Conservation (phyloP, 2,329 filamentous ascomycete genomes). For the Fusarium sororula region DNA sequence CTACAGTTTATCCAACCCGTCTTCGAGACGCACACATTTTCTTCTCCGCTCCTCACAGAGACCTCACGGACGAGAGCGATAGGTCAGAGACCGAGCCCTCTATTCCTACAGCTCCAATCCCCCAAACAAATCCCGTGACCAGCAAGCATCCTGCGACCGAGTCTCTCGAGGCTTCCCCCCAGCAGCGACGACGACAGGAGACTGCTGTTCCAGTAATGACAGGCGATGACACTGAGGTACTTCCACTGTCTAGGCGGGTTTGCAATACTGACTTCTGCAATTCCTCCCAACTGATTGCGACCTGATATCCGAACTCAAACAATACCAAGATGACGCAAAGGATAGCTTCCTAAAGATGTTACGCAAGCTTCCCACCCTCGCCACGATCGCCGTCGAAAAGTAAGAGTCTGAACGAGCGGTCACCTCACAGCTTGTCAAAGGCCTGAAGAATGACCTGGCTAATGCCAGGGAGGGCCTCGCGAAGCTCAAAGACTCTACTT, state of each 20-base stretch:
- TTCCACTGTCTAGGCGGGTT: rapidly evolving
- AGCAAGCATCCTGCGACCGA: not conserved
- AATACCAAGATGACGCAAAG: not conserved
- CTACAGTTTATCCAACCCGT: rapidly evolving
- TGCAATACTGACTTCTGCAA: not conserved
- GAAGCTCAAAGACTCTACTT: not conserved
- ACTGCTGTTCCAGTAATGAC: not conserved
- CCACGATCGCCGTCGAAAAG: rapidly evolving
- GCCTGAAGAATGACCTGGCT: not conserved
- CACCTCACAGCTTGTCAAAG: not conserved
- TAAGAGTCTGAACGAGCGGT: not conserved
- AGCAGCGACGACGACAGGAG: not conserved
- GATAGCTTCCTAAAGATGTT: not conserved
- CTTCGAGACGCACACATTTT: not conserved
- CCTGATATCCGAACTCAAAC: not conserved
- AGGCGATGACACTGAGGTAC: not conserved
- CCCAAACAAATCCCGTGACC: not conserved
- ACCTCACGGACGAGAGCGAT: not conserved
- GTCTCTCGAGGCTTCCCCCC: not conserved
- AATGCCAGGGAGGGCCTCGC: rapidly evolving
- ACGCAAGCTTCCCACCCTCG: not conserved
- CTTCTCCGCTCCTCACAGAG: not conserved
- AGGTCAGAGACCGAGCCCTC: rapidly evolving
- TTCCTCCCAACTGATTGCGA: too few relatives aligned
- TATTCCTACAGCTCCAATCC: not conserved